Base-by-base conservation (phyloP, 1,284 basidiomycete genomes). In the Ceratorhiza oryzae-sativae region DNA sequence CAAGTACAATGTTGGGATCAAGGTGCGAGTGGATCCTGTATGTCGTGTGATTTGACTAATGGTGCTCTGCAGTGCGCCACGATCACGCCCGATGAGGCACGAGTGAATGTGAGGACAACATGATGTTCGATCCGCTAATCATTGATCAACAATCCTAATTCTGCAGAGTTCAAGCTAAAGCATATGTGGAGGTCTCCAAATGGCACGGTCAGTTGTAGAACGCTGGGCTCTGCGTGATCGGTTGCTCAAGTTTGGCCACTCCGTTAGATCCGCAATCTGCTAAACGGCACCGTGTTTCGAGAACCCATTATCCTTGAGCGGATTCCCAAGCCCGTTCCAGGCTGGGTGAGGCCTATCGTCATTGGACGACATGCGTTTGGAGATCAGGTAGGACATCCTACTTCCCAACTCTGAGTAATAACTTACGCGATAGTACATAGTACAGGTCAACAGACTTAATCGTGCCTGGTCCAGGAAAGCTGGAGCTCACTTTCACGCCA, bases 301-400 rank as follows among this genome's bases (percentile, higher is more conserved):
- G 97, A 98, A 81, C 97, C 97, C 76, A 99, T 99, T 82, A 90
- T 99, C 79, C 87, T 98, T 56, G 80, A 90, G 67, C 88, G 91
- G 76, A 92, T 99, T 78, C 97, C 97, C 46, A 92, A 92, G 78
- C 94, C 95, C 23, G 87, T 99, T 48, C 95, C 95, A 23, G 97
- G 97, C 65, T 99, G 97, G 97, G 87, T 88, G 74, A 96, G 98
- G 80, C 96, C 97, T 51, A 99, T 99, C 79, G 85, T 95, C 75
- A 98, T 99, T 76, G 97, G 97, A 55, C 90, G 97, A 78, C 97
- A 99, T 82, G 97, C 97, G 3, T 97, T 95, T 78, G 97, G 97
- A 78, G 97, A 98, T 83, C 96, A 96, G 83, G 90, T 90, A 59
- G 46, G 84, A 78, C 2, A 13, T 20, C 9, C 15, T 41, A 25